phyloP scores from a whole-genome alignment of 495 filamentous ascomycete genomes.

The Tirmania nivea region DNA sequence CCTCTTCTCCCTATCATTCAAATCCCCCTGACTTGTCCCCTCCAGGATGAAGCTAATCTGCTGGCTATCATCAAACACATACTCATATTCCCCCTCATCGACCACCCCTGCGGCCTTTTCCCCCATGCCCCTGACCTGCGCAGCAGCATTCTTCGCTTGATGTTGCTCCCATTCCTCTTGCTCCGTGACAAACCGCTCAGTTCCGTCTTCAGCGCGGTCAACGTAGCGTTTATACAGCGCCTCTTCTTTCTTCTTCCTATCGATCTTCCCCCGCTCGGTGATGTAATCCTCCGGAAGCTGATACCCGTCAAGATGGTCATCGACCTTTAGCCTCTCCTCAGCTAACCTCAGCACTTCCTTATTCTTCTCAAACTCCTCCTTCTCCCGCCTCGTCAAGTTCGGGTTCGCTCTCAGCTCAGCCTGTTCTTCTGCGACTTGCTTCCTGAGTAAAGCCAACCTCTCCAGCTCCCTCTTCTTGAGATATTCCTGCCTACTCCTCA shows the following conservation, averaged over 20 bases:
- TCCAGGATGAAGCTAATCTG: slow-evolving; percentile 76
- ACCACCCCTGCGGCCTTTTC: slow-evolving; percentile 34
- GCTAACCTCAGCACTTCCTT: slow-evolving; percentile 68
- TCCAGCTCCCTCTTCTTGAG: slow-evolving; percentile 80
- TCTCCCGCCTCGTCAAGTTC: slow-evolving; percentile 53
- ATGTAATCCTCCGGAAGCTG: slow-evolving; percentile 88
- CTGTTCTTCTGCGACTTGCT: slow-evolving; percentile 80
- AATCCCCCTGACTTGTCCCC: slow-evolving; percentile 7
- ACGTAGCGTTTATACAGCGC: slow-evolving; percentile 81
- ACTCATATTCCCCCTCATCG: slow-evolving; percentile 82
- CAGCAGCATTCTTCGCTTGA: slow-evolving; percentile 71
- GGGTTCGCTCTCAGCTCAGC: slow-evolving; percentile 61
- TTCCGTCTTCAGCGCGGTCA: slow-evolving; percentile 65
- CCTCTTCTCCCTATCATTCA: slow-evolving; percentile 42
- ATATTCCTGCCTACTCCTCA: slow-evolving; percentile 78
- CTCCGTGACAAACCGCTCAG: slow-evolving; percentile 80
- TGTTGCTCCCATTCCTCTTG: slow-evolving; percentile 92
- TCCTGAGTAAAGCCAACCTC: slow-evolving; percentile 58
- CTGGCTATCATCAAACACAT: slow-evolving; percentile 74
- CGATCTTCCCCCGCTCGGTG: slow-evolving; percentile 76
- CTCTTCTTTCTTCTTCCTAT: slow-evolving; percentile 73
- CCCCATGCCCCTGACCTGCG: slow-evolving; percentile 45
- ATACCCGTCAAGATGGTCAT: slow-evolving; percentile 85
- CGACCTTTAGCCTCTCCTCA: slow-evolving; percentile 68
- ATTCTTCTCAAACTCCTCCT: slow-evolving; percentile 78